Base-by-base conservation (phyloP, 1,284 basidiomycete species). In the Ustilago shanxiensis region DNA sequence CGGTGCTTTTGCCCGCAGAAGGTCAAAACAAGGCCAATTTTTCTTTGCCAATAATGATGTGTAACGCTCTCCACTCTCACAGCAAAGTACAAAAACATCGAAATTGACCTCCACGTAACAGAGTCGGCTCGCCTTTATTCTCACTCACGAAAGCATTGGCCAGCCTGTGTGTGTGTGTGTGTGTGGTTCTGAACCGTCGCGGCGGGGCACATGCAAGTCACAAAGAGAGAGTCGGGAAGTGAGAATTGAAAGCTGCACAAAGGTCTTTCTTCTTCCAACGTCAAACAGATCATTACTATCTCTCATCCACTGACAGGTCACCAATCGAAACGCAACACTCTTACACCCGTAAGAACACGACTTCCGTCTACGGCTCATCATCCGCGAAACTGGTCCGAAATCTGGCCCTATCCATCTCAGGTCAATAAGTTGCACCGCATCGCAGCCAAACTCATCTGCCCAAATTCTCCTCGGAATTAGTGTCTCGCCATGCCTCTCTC, bases 401-500 rank as follows among this genome's bases (percentile, higher is more conserved):
- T 33, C 31, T 33, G 7, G 5, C 31, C 5, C 7, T 11, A 33
- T 33, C 31, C 5, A 33, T 16, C 35, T 14, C 8, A 37, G 35
- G 3, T 37, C 8, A 37, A 3, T 11, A 11, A 33, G 31, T 11
- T 33, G 9, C 14, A 3, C 13, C 14, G 7, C 35, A 37, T 3
- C 35, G 35, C 35, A 11, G 35, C 35, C 14, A 37, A 3, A 8
- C 35, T 37, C 35, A 37, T 14, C 35, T 37, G 35, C 35, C 35
- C 9, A 14, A 37, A 8, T 3, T 37, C 35, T 37, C 14, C 35
- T 37, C 14, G 7, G 8, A 14, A 37, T 37, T 14, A 37, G 31
- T 37, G 35, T 11, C 35, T 56, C 37, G 49, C 2, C 16, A 86
- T 86, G 84, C 83, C 85, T 29, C 81, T 80, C 47, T 84, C 81